phyloP scores from a whole-genome alignment of 441 rosid genomes.

The Gossypium armourianum region DNA sequence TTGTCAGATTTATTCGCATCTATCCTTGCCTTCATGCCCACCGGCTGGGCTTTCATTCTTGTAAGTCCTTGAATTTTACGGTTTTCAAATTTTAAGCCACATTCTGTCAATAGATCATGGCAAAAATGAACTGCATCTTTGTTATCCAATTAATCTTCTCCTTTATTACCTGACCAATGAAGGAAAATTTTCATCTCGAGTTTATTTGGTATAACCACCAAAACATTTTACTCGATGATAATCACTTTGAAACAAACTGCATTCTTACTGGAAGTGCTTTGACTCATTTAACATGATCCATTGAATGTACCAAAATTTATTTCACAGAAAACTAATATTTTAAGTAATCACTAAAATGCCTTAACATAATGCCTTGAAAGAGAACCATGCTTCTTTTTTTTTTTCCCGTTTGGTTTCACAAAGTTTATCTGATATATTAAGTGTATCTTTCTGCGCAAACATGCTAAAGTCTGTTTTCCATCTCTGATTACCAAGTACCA shows the following conservation, averaged over 20 bases:
- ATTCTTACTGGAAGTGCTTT: background rate
- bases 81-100: background rate
- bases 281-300: background rate
- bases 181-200: background rate
- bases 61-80: constrained; percentile 27
- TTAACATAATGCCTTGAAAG: background rate
- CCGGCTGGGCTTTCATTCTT: constrained; percentile 68
- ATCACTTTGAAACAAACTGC: background rate
- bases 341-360: background rate
- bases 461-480: background rate
- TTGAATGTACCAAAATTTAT: background rate
- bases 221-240: background rate
- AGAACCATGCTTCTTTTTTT: background rate
- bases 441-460: background rate
- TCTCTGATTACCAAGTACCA: background rate
- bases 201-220: background rate
- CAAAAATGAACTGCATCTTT: background rate
- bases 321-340: background rate
- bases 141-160: background rate
- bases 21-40: constrained; percentile 69
- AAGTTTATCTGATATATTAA: background rate
- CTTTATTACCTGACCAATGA: background rate
- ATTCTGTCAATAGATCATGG: background rate
- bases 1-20: constrained; percentile 40
- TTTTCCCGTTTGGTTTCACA: background rate